Percentiles rank a stretch among this genome's conserved stretches.
These are phyloP conservation scores for Sporothrix variecibatus DNA, from an alignment of 2,329 filamentous ascomycete genomes.

Conservation along the genomic window DNA sequence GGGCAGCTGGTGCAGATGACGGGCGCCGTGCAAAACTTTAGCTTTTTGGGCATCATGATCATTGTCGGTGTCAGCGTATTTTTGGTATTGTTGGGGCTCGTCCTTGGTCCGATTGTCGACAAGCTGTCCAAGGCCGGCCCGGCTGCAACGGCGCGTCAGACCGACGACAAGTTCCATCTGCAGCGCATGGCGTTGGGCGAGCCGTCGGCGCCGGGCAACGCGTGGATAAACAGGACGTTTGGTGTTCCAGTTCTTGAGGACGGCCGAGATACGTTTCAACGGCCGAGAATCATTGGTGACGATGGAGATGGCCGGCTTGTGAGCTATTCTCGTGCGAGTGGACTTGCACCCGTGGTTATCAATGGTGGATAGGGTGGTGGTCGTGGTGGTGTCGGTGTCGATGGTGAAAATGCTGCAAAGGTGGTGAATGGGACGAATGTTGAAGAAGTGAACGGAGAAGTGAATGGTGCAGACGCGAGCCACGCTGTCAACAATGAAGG, in stretches of 20 bases:
- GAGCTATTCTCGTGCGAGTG: no score
- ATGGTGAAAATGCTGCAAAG: background rate
- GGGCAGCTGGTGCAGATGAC: conserved; percentile 20
- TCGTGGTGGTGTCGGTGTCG: background rate
- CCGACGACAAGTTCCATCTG: conserved; percentile 18
- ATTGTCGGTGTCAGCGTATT: conserved; percentile 7
- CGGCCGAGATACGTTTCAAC: background rate
- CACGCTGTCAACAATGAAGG: background rate
- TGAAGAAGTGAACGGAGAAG: no score
- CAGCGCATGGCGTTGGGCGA: background rate
- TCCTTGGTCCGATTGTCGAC: background rate
- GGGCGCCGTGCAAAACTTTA: conserved; percentile 23
- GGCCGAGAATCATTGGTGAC: background rate
- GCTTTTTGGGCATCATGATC: conserved; percentile 19
- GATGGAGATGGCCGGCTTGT: no score
- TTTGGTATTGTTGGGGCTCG: background rate
- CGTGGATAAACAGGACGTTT: background rate
- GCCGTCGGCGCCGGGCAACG: background rate
- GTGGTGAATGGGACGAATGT: background rate
- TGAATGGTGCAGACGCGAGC: no score
- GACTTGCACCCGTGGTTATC: background rate
- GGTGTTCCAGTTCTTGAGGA: background rate
- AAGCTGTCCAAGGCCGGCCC: no score
- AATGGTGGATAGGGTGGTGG: background rate
- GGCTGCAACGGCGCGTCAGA: conserved; percentile 3